Evolutionary conservation across 495 filamentous ascomycete species (phyloP).

Genomic region (Aspergillus diversus): DNA sequence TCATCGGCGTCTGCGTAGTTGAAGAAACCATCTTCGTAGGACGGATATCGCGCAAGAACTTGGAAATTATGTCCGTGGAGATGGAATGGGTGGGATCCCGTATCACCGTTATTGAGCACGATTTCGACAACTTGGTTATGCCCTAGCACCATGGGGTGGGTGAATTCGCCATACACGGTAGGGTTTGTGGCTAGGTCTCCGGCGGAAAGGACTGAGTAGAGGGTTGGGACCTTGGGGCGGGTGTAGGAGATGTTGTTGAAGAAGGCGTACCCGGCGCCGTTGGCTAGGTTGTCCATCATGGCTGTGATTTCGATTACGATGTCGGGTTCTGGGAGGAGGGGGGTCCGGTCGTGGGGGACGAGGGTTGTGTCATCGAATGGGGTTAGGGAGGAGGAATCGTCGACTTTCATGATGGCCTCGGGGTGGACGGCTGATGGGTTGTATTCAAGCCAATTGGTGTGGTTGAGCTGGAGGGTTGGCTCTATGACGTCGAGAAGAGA

Average conservation of each 20-base stretch:
- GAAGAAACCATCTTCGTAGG: slow-evolving; percentile 47
- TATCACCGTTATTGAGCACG: slow-evolving; percentile 76
- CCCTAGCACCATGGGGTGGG: slow-evolving; percentile 68
- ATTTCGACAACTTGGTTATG: slow-evolving; percentile 75
- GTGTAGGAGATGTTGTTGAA: slow-evolving; percentile 82
- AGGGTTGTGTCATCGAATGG: slow-evolving; percentile 62
- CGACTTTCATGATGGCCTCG: slow-evolving; percentile 50
- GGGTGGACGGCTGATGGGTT: slow-evolving; percentile 60
- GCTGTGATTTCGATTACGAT: slow-evolving; percentile 35
- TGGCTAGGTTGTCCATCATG: slow-evolving; percentile 53
- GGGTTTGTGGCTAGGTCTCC: slow-evolving; percentile 65
- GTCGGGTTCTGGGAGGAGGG: slow-evolving; percentile 33
- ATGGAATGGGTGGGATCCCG: slow-evolving; percentile 84
- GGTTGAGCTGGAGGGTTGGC: slow-evolving; percentile 59
- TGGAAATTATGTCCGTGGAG: slow-evolving; percentile 88
- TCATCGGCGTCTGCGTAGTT: slow-evolving; percentile 35
- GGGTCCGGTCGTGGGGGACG: slow-evolving; percentile 49
- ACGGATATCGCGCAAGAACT: slow-evolving; percentile 55
- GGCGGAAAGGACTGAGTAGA: slow-evolving; percentile 73
- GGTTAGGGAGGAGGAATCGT: slow-evolving; percentile 39
- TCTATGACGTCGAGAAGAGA: slow-evolving; percentile 36
- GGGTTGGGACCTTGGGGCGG: slow-evolving; percentile 73
- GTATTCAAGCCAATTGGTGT: slow-evolving; percentile 80
- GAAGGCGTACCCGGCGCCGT: slow-evolving; percentile 60
- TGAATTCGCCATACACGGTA: slow-evolving; percentile 72